These are phyloP conservation scores for Favolaschia claudopus DNA, from an alignment of 768 basidiomycete species.

Conservation along the genomic window DNA sequence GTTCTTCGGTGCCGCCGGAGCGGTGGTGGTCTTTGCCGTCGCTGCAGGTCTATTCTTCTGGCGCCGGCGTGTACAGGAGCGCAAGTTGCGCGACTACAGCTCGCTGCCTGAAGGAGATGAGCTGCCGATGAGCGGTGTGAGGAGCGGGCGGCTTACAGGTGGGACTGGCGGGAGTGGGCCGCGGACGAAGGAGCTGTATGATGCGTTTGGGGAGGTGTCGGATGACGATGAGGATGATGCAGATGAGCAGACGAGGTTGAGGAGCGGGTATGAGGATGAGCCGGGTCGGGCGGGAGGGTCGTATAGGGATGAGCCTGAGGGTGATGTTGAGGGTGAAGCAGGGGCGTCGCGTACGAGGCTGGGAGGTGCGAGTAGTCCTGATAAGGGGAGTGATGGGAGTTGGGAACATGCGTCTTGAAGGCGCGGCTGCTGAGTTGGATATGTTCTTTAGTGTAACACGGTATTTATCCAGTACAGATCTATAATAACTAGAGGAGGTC, in stretches of 20 bases:
- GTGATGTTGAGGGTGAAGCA: slow-evolving; percentile 24
- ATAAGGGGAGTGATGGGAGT: slow-evolving; percentile 67
- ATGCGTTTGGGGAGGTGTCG: slow-evolving; percentile 92
- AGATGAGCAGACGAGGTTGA: slow-evolving; percentile 75
- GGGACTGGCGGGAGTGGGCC: slow-evolving; percentile 44
- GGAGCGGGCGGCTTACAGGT: slow-evolving; percentile 41
- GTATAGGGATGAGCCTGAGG: slow-evolving; percentile 66
- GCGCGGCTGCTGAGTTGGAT: too few relatives aligned
- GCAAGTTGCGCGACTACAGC: slow-evolving; percentile 63
- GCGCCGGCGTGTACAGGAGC: slow-evolving; percentile 61
- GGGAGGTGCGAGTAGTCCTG: slow-evolving; percentile 40
- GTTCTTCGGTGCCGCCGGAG: slow-evolving; percentile 89
- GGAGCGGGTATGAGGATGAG: slow-evolving; percentile 73
- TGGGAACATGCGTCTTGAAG: slow-evolving; percentile 73
- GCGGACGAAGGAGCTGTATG: slow-evolving; percentile 90
- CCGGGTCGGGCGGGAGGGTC: slow-evolving; percentile 41
- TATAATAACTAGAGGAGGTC: too few relatives aligned
- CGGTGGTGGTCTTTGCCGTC: slow-evolving; percentile 77
- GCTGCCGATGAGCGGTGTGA: slow-evolving; percentile 78
- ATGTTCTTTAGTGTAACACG: too few relatives aligned
- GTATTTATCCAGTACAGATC: too few relatives aligned
- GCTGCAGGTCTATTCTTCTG: slow-evolving; percentile 81
- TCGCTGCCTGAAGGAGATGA: slow-evolving; percentile 70
- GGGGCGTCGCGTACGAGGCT: slow-evolving; percentile 3
- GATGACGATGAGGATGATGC: slow-evolving; percentile 82